Percentiles rank a stretch among this genome's conserved stretches.
These are phyloP conservation scores for Pleurotus pulmonarius DNA, from an alignment of 768 basidiomycete genomes.

Conservation along the genomic window DNA sequence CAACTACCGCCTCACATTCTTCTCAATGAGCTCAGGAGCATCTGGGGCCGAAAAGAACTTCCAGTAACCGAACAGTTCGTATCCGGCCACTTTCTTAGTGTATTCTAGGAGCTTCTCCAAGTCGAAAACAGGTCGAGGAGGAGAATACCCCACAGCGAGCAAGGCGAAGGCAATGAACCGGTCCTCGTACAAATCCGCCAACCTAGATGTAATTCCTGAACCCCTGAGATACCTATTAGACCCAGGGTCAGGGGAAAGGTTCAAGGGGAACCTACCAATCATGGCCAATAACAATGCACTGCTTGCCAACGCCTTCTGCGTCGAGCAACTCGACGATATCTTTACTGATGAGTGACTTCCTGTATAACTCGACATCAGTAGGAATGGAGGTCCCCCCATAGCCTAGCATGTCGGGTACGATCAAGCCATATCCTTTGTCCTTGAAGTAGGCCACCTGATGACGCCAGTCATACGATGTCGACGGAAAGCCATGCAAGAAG, in stretches of 20 bases:
- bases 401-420: conserved; percentile 50
- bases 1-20: conserved; percentile 25
- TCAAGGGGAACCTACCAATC: conserved; percentile 29
- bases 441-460: conserved; percentile 34
- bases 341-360: conserved; percentile 25
- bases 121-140: conserved; percentile 20
- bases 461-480: conserved; percentile 36
- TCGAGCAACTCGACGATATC: conserved; percentile 42
- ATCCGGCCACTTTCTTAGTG: conserved; percentile 19
- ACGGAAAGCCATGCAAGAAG: conserved; percentile 46
- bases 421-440: conserved; percentile 36
- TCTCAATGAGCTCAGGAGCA: conserved; percentile 28
- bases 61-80: conserved; percentile 32
- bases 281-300: conserved; percentile 37
- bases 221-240: conserved; percentile 28
- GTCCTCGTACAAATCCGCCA: conserved; percentile 32
- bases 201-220: conserved; percentile 23
- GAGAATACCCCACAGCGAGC: conserved; percentile 31
- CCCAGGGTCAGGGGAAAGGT: no score
- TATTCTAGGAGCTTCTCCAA: conserved; percentile 16
- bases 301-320: conserved; percentile 23
- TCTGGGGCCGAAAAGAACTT: conserved; percentile 30
- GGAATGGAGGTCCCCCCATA: conserved; percentile 50
- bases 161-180: conserved; percentile 38
- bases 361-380: conserved; percentile 29